Conservation (phyloP, 148 eudicot species). For the Silene latifolia region DNA sequence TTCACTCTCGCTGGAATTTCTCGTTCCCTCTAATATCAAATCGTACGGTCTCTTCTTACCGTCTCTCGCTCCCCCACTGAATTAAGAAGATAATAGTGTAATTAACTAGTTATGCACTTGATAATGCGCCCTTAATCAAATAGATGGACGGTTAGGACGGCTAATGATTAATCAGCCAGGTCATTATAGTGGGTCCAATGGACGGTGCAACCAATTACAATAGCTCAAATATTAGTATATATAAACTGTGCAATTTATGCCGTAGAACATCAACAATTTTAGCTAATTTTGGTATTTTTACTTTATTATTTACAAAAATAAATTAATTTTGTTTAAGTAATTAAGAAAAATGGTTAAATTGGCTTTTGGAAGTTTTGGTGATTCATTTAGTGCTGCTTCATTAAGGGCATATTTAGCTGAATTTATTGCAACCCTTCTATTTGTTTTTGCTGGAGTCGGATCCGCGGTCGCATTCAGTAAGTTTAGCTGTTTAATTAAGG, state of each 20-base stretch:
- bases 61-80: no score
- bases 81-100: not conserved
- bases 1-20: no score
- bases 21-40: no score
- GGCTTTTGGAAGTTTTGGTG: constrained; percentile 59
- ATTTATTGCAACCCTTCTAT: constrained; percentile 79
- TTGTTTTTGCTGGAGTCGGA: constrained; percentile 89
- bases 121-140: constrained; percentile 20
- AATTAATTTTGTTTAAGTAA: not conserved
- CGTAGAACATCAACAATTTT: not conserved
- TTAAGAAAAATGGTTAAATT: constrained; percentile 57
- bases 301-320: not conserved
- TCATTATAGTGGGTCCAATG: constrained; percentile 21
- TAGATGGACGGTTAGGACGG: constrained; percentile 31
- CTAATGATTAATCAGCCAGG: constrained; percentile 17
- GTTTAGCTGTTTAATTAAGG: constrained; percentile 3
- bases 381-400: constrained; percentile 55
- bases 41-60: no score
- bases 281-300: not conserved
- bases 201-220: constrained; percentile 21
- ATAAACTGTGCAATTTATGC: constrained; percentile 20
- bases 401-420: constrained; percentile 60
- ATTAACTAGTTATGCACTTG: not conserved
- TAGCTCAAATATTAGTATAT: constrained; percentile 6
- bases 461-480: constrained; percentile 70